Evolutionary conservation across 306 rosid species (phyloP), one percentile per base, ranked within the genome.

Genomic region (Inga oerstediana): DNA sequence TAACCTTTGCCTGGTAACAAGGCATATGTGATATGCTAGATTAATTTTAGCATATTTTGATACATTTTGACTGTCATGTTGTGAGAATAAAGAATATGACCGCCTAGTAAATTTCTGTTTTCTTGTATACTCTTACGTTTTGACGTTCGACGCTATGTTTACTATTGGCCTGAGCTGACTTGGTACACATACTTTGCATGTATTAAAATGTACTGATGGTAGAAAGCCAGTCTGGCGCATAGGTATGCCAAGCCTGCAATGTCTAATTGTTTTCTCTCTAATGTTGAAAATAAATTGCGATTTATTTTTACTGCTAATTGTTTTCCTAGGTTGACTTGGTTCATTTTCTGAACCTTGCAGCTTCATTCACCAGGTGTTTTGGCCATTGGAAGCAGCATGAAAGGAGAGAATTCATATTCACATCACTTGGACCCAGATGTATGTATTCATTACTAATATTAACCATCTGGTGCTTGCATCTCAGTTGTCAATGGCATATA

Each of bases 371-470:
- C 98, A 0, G 97, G 96, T 85, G 97, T 91, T 84, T 89, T 96
- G 89, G 89, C 99, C 72, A 91, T 93, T 84, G 99, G 99, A 92
- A 96, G 99, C 88, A 96, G 99, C 92, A 91, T 66, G 94, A 96
- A 96, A 88, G 99, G 98, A 83, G 97, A 96, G 87, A 96, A 96
- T 82, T 96, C 99, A 74, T 96, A 96, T 82, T 96, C 99, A 8
- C 99, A 96, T 89, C 99, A 96, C 93, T 84, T 96, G 92, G 99
- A 96, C 79, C 87, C 97, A 24, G 97, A 96, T 82, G 99, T 96
- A 95, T 72, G 97, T 78, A 72, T 59, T n/a, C 58, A 43, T 80
- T 68, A 68, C 48, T 82, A 43, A 44, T 58, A 68, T 62, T 74
- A 43, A 17, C 52, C 49, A 43, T 65, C 30, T 80, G 68, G 37